Conservation (phyloP, 768 basidiomycete species). For the Lyophyllum decastes region DNA sequence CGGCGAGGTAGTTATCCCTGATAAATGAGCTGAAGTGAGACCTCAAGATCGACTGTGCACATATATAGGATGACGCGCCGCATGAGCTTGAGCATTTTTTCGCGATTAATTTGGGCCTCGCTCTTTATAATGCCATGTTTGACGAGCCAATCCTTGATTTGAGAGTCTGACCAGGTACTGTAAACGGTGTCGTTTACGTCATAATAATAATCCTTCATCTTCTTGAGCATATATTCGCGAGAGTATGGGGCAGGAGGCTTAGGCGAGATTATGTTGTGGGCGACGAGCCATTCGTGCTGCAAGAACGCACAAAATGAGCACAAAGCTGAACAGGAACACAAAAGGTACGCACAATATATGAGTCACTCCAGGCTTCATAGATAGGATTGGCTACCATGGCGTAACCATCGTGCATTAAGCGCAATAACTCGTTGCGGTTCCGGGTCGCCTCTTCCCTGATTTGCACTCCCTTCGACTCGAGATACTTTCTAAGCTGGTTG, state of each 20-base stretch:
- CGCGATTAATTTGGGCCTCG: conserved; percentile 62
- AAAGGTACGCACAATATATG: conserved; percentile 63
- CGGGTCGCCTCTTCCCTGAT: conserved; percentile 52
- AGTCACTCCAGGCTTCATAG: conserved; percentile 88
- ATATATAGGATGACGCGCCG: conserved; percentile 43
- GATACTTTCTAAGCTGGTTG: conserved; percentile 65
- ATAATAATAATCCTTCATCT: conserved; percentile 85
- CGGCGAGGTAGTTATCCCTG: conserved; percentile 70
- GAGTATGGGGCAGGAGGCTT: conserved; percentile 51
- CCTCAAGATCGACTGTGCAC: neutral
- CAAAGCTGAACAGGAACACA: neutral
- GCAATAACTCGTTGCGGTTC: conserved; percentile 66
- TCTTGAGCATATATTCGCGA: conserved; percentile 60
- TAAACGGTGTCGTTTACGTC: conserved; percentile 53
- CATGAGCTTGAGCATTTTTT: conserved; percentile 79
- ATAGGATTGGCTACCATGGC: conserved; percentile 59
- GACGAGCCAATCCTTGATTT: conserved; percentile 80
- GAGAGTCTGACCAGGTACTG: conserved; percentile 74
- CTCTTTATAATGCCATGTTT: conserved; percentile 71
- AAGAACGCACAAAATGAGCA: neutral
- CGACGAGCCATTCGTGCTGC: conserved; percentile 82
- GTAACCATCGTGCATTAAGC: conserved; percentile 70
- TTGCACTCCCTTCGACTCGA: conserved; percentile 75
- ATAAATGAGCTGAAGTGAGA: neutral
- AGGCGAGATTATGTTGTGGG: conserved; percentile 71